Base-by-base conservation (phyloP, 305 asterid species). In the Fraxinus dipetala region DNA sequence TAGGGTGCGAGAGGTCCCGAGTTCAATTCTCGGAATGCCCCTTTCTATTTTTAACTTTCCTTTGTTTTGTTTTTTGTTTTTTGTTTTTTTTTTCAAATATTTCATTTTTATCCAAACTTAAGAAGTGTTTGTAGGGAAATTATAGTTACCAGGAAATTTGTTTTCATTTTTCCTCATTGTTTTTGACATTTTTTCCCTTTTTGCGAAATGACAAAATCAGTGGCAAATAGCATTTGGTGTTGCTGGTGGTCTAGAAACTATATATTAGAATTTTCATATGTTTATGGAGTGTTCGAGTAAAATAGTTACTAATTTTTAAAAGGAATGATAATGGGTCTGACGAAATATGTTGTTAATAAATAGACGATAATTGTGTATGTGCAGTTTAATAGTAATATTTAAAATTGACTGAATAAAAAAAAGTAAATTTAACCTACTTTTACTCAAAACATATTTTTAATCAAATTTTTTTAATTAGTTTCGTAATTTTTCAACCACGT, bases 1-100 rank as follows among this genome's bases (percentile, higher is more conserved):
- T 94, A 91, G 97, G 99, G 98, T 93, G 98, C 96, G 92, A 94
- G 98, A 93, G 99, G 98, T 94, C 98, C 97, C 96, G 97, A 92
- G 97, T 96, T 94, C 98, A 90, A 92, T 94, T 96, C 95, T 93
- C 96, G 97, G 95, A 94, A 96, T 93, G 98, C 98, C 98, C 97
- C 10, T 36, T 6, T 36, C 43, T 6, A 7, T 36, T 36, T 36
- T 36, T 36, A 7, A 36, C 2, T 7, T 36, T 36, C 43, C 43
- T 3, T 31, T 31, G 34, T 31, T 31, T 31, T 30, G 3, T 30
- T 30, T 28, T 28, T 28, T 28, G 1, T 0, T 28, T 28, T 28
- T 28, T 5, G 5, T 35, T 35, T 35, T 8, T 6, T 6, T 35
- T 0, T 3, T 3, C 20, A 14, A 48, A 48, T 48, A 48, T 14